Percentiles rank a stretch among this genome's conserved stretches.
phyloP scores from a whole-genome alignment of 2,329 filamentous ascomycete genomes.

The Didymosphaeria variabile region DNA sequence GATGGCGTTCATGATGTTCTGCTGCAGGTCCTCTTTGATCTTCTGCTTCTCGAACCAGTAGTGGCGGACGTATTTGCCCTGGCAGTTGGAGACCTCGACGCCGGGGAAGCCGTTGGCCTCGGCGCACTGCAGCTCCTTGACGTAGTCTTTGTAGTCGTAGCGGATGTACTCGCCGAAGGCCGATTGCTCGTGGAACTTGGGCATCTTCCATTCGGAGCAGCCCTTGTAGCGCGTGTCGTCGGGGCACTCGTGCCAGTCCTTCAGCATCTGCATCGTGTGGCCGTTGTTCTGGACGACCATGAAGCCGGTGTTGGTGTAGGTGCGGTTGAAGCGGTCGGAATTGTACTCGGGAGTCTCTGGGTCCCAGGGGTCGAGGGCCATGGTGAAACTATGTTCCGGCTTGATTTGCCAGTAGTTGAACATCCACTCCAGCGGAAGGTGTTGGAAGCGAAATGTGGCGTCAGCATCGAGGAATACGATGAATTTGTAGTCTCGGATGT shows the following conservation, averaged over 20 bases:
- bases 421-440: constrained; percentile 61
- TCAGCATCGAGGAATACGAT: constrained; percentile 61
- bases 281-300: constrained; percentile 63
- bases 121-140: constrained; percentile 50
- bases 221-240: constrained; percentile 46
- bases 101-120: constrained; percentile 51
- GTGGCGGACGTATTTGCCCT: constrained; percentile 48
- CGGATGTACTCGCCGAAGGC: constrained; percentile 52
- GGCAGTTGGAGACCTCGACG: constrained; percentile 45
- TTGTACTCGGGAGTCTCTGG: constrained; percentile 47
- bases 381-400: constrained; percentile 54
- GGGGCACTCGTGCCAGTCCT: constrained; percentile 58
- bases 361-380: constrained; percentile 56
- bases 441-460: constrained; percentile 56
- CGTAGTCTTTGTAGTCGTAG: constrained; percentile 50
- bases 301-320: constrained; percentile 63
- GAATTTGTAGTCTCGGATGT: constrained; percentile 52
- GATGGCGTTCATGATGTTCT: constrained; percentile 51
- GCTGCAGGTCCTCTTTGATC: constrained; percentile 45
- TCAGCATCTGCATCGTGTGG: constrained; percentile 59
- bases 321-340: constrained; percentile 53
- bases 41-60: constrained; percentile 50
- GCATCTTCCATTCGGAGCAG: constrained; percentile 51
- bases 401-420: constrained; percentile 60
- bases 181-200: constrained; percentile 51